Base-by-base conservation (phyloP, 441 rosid genomes). In the Hura crepitans region DNA sequence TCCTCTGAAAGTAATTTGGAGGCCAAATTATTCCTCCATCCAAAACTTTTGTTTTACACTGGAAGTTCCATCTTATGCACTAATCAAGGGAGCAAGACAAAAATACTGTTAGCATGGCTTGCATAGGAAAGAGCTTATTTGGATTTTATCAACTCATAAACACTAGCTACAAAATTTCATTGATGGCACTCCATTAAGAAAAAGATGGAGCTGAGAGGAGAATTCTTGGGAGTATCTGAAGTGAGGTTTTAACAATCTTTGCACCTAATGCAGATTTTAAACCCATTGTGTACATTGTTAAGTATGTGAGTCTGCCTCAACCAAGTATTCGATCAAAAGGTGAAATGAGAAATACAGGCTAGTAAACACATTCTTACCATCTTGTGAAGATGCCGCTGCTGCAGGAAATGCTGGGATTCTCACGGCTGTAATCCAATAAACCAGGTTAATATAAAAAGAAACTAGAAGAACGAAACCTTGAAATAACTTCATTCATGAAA, bases 321-420 rank as follows among this genome's bases (percentile, higher is more conserved):
- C 0, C 23, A 33, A 8, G 47, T 66, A 35, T 49, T n/a, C 23
- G 5, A 42, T 20, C 33, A 0, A 23, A 49, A 37, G 61, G 61
- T 28, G 20, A 69, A 13, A 30, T 51, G 28, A 39, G 10, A 14
- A 53, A 61, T 20, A 12, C 10, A 74, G 43, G 66, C 57, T 47
- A 60, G 28, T 10, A 25, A 6, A 20, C 11, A n/a, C 33, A 17
- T 53, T 49, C 86, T 82, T 79, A 93, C 98, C 66, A 31, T 69
- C 82, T 83, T 88, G 89, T 58, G 83, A 82, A 69, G 92, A 88
- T 64, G 97, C 90, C 11, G 89, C 98, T 27, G 98, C 98, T 27
- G 98, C 97, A 0, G 97, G 98, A 77, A 91, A 92, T 42, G 97
- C 98, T 0, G 97, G 97, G 69, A 89, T 88, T 81, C 81, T 86